Evolutionary conservation across 176 grass and related monocot species (phyloP).

Genomic region (Stipa capillata): DNA sequence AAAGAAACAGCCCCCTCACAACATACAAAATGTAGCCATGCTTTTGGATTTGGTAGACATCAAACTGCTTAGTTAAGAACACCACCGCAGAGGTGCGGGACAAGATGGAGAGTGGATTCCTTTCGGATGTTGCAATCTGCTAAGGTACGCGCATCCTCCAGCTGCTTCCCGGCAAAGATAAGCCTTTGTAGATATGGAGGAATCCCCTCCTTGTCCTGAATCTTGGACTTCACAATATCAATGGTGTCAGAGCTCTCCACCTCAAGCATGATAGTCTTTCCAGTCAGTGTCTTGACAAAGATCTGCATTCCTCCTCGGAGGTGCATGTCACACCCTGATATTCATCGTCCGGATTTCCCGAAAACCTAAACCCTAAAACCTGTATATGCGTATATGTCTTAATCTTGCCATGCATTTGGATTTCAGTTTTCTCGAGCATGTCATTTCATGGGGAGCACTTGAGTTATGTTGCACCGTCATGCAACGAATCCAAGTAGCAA

Average conservation of each 20-base stretch:
- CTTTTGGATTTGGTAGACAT: not conserved
- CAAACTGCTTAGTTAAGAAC: not conserved
- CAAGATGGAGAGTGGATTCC: constrained; percentile 38
- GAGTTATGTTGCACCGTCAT: no score
- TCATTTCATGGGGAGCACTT: no score
- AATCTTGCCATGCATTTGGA: no score
- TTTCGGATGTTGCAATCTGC: constrained; percentile 39
- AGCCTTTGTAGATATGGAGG: constrained; percentile 22
- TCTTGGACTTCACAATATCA: constrained; percentile 23
- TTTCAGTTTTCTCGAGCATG: no score
- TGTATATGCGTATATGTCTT: no score
- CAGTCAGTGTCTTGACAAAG: constrained; percentile 31
- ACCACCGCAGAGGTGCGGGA: constrained; percentile 21
- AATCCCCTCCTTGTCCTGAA: constrained; percentile 29
- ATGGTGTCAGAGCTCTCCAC: constrained; percentile 33
- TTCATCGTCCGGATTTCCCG: no score
- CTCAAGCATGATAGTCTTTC: constrained; percentile 25
- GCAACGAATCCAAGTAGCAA: no score
- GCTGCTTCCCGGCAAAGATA: constrained; percentile 28
- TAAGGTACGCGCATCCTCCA: constrained; percentile 26
- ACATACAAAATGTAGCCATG: not conserved
- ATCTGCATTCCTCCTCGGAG: constrained; percentile 27
- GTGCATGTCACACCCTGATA: no score
- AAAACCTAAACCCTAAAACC: no score
- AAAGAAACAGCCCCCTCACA: not conserved